Percentiles rank a stretch among this genome's conserved stretches.
These are phyloP conservation scores for Cryptosporidium canis DNA, from an alignment of 169 alveolate genomes.

Conservation along the genomic window DNA sequence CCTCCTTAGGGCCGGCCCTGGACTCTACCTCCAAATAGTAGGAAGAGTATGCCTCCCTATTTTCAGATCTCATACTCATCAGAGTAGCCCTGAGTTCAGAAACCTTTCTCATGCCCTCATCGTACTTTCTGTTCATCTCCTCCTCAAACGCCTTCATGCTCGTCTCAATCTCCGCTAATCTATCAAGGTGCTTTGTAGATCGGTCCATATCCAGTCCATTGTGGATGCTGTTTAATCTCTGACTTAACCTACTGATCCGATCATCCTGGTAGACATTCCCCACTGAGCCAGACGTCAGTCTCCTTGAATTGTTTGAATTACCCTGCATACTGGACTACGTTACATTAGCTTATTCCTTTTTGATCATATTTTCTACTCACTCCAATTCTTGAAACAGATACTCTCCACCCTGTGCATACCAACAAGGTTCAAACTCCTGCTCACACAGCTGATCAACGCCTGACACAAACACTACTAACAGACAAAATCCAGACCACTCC, in stretches of 20 bases:
- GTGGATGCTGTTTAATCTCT: constrained; percentile 57
- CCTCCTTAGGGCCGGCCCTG: background rate
- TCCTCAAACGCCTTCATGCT: constrained; percentile 17
- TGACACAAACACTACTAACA: too few relatives aligned
- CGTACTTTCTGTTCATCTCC: constrained; percentile 11
- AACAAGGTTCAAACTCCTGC: background rate
- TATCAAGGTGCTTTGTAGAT: constrained; percentile 17
- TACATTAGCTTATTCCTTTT: background rate
- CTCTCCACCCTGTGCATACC: background rate
- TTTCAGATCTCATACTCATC: background rate
- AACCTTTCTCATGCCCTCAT: constrained; percentile 33
- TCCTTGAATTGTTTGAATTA: background rate
- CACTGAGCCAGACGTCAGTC: background rate
- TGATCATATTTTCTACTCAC: background rate
- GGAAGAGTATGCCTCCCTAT: background rate
- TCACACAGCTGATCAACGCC: too few relatives aligned
- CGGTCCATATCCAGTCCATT: constrained; percentile 49
- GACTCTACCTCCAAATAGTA: background rate
- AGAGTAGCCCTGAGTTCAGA: background rate
- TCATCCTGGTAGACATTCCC: constrained; percentile 29
- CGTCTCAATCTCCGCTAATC: constrained; percentile 21
- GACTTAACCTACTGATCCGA: constrained; percentile 50
- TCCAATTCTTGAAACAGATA: background rate
- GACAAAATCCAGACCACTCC: too few relatives aligned
- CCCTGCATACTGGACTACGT: background rate